Base-by-base conservation (phyloP, 2,329 filamentous ascomycete genomes). In the Xylariaceae sp. region DNA sequence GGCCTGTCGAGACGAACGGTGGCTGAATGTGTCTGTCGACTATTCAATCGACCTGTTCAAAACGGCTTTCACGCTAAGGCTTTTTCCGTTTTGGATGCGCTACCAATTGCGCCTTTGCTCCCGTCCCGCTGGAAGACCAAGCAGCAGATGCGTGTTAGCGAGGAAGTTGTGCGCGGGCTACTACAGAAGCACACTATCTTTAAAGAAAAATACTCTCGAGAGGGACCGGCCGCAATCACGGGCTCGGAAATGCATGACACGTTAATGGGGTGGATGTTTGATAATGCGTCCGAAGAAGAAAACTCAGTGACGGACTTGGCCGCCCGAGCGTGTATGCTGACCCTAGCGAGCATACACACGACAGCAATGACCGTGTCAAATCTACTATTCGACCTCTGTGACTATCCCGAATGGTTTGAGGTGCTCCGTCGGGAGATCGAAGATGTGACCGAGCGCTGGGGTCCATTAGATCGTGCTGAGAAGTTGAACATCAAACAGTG, bases 281-380 rank as follows among this genome's bases (percentile, higher is more conserved):
- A 29, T 8, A 29, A 29, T 29, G 25, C 8, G 8, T 8, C 25
- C 8, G 25, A 29, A 14, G 25, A 29, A 29, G 25, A 29, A 29
- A 29, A 29, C 8, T 29, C 25, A 8, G 8, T 29, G 8, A 8
- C 25, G 14, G 25, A 29, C 8, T 8, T 29, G 25, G 25, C 25
- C 14, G 25, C 25, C 25, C 25, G 25, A 8, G 8, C 8, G 25
- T 29, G 25, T 29, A 14, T 29, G 14, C 14, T 29, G 14, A 29
- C 25, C 8, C 25, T 29, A 14, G 25, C 25, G 14, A 29, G 25
- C 25, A 29, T 29, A n/a, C 42, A 45, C 21, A 45, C 42, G 8
- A 45, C 42, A 3, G 27, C 42, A 7, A 45, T 45, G 42, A 37
- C 36, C 20, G 40, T 45, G 10, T 40, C 42, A n/a, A 45, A 45